Conservation (phyloP, 345 rosid genomes). For the Noccaea bulbosa region DNA sequence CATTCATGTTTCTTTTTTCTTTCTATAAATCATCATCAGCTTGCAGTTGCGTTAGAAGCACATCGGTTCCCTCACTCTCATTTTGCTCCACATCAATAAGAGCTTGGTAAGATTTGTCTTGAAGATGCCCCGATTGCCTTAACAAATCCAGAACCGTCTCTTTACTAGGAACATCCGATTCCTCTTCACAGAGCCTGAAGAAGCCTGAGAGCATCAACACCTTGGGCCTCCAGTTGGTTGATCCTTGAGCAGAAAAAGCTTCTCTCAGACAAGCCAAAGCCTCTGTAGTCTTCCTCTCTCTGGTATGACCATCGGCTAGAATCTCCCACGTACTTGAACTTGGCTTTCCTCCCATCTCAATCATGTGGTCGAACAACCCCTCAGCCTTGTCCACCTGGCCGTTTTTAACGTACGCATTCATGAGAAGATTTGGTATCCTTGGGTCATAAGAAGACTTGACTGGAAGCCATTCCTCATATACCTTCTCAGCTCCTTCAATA, state of each 20-base stretch:
- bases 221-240: slow-evolving; percentile 76
- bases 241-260: slow-evolving; percentile 61
- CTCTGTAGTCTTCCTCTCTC: slow-evolving; percentile 54
- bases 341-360: slow-evolving; percentile 78
- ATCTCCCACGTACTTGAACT: slow-evolving; percentile 83
- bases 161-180: slow-evolving; percentile 54
- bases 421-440: slow-evolving; percentile 79
- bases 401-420: slow-evolving; percentile 64
- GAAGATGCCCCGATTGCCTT: slow-evolving; percentile 59
- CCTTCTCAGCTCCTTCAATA: slow-evolving; percentile 74
- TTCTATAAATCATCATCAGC: slow-evolving; percentile 47
- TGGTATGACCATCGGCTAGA: slow-evolving; percentile 74
- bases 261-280: slow-evolving; percentile 67
- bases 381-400: slow-evolving; percentile 67
- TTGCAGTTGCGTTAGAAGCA: slow-evolving; percentile 54
- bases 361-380: slow-evolving; percentile 60
- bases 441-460: slow-evolving; percentile 73
- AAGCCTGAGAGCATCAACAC: slow-evolving; percentile 54
- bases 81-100: slow-evolving; percentile 43
- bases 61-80: slow-evolving; percentile 15
- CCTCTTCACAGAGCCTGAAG: slow-evolving; percentile 70
- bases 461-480: slow-evolving; percentile 79
- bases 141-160: slow-evolving; percentile 59
- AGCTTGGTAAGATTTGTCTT: slow-evolving; percentile 56
- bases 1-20: not conserved